Evolutionary conservation across 1,284 basidiomycete species (phyloP), one percentile per base, ranked within the genome.

Genomic region (Irpex lacteus): DNA sequence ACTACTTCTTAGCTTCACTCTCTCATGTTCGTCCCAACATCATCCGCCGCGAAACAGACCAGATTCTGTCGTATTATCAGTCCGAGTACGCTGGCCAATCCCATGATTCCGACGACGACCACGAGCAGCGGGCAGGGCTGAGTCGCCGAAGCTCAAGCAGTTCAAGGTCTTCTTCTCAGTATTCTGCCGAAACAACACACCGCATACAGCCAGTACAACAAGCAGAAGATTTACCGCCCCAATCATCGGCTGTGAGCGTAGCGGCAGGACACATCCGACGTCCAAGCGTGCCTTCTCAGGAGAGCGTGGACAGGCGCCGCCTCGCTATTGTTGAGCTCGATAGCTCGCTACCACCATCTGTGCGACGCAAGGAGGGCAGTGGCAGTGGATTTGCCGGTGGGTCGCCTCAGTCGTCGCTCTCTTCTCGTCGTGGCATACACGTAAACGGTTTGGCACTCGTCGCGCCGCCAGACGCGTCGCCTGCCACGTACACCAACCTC

Each of bases 391-490:
- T 65, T 18, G 26, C 57, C 60, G 50, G 61, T 55, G 62, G 63
- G 57, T 65, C 62, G 8, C n/a, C 71, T 60, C 70, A 71, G 7
- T 70, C 72, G 60, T 68, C 71, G 40, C 65, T 82, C 62, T 78
- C 78, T 56, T 76, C 82, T 58, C 77, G 82, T 59, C 79, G 82
- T 38, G 78, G 81, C 59, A 73, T 80, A 60, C 78, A 78, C 67
- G 76, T 87, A 21, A 75, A 78, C 21, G 84, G 83, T 49, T 78
- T 90, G 44, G 86, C 89, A 62, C 78, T 90, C 66, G 85, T 89
- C 63, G 85, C 86, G 62, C 89, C 87, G 62, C 86, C 87, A 60
- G 89, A 90, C 74, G 83, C 84, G 69, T 81, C 83, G n/a, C 79
- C 81, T n/a, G 77, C 74, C 65, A 73, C 79, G 7, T 85, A 85